Percentiles rank a stretch among this genome's conserved stretches.
Conservation (phyloP, 495 filamentous ascomycete species). For the Cladorrhinum samala region DNA sequence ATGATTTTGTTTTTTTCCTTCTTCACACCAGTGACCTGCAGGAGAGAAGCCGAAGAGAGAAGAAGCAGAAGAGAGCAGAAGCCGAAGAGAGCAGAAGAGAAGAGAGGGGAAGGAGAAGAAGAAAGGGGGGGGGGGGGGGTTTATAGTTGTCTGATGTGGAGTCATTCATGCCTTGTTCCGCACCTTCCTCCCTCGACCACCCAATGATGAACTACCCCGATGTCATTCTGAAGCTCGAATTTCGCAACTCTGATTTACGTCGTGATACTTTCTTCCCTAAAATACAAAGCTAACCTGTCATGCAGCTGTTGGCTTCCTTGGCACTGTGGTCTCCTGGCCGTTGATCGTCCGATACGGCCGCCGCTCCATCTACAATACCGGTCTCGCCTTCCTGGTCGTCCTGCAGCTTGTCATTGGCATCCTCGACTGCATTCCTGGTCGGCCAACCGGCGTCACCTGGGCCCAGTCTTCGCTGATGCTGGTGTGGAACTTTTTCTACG, state of each 20-base stretch:
- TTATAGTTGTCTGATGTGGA: no score
- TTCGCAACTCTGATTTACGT: no score
- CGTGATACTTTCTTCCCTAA: no score
- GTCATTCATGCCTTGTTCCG: no score
- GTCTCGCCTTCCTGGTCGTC: conserved; percentile 40
- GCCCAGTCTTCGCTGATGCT: conserved; percentile 49
- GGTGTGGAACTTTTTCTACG: conserved; percentile 53
- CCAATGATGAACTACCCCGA: no score
- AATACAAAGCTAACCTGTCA: not conserved
- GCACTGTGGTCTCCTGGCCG: conserved; percentile 49
- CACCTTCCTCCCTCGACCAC: no score
- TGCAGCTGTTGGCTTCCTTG: conserved; percentile 38
- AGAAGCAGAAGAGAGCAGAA: no score
- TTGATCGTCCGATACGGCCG: conserved; percentile 49
- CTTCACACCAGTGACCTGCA: not conserved
- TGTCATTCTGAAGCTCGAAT: no score
- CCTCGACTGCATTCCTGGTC: conserved; percentile 44
- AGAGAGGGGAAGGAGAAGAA: no score
- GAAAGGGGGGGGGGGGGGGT: no score
- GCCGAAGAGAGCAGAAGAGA: no score
- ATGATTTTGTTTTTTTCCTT: conserved; percentile 32
- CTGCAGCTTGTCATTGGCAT: conserved; percentile 55
- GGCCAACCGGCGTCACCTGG: conserved; percentile 41
- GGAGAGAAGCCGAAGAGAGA: no score
- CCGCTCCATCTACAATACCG: conserved; percentile 47